Evolutionary conservation across 1,284 basidiomycete species (phyloP).

Genomic region (Fomitopsis betulina): DNA sequence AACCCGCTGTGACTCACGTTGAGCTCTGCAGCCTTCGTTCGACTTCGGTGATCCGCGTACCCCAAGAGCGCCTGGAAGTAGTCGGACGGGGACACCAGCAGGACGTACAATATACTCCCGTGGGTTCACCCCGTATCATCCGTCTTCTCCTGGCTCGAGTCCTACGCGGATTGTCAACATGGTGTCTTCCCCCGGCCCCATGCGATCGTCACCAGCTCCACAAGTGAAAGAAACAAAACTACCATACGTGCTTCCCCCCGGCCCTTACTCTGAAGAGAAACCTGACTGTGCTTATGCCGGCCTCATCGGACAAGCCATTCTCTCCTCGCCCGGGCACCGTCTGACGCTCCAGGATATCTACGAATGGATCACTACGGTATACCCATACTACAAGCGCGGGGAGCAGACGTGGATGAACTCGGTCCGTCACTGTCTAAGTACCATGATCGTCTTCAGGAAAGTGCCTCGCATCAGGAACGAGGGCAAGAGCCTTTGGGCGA

Average conservation of each 20-base stretch:
- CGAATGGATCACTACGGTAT: slow-evolving; percentile 90
- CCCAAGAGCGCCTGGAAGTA: background rate
- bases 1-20: background rate
- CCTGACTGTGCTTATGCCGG: slow-evolving; percentile 90
- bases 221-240: slow-evolving; percentile 58
- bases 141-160: slow-evolving; percentile 51
- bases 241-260: slow-evolving; percentile 74
- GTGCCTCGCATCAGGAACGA: slow-evolving; percentile 59
- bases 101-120: slow-evolving; percentile 22
- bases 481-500: slow-evolving; percentile 73
- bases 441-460: slow-evolving; percentile 76
- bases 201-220: slow-evolving; percentile 55
- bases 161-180: slow-evolving; percentile 52
- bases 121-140: slow-evolving; percentile 31
- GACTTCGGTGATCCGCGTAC: background rate
- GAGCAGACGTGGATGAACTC: slow-evolving; percentile 97
- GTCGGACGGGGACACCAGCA: slow-evolving; percentile 17
- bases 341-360: slow-evolving; percentile 95
- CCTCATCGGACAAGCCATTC: slow-evolving; percentile 91
- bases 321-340: slow-evolving; percentile 79
- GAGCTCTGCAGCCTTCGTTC: background rate
- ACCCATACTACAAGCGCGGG: slow-evolving; percentile 89
- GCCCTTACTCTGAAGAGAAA: slow-evolving; percentile 76
- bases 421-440: slow-evolving; percentile 82
- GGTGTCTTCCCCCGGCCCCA: slow-evolving; percentile 77